Evolutionary conservation across 352 stramenopile species (phyloP).

Genomic region (Hyaloperonospora brassicae): DNA sequence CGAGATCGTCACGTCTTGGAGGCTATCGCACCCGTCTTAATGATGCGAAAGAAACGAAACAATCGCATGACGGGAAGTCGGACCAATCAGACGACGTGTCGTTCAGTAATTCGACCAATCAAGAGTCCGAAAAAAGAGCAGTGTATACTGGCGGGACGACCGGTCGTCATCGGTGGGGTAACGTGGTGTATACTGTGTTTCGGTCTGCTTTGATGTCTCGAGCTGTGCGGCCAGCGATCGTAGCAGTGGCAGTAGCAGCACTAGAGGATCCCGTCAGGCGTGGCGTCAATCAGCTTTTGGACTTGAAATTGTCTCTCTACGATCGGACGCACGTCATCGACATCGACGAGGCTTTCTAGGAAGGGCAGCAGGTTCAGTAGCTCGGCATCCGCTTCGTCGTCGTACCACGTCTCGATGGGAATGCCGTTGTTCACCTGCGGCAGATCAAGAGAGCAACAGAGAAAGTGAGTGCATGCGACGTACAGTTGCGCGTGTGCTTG

Average conservation of each 20-base stretch:
- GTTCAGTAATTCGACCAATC: constrained; percentile 18
- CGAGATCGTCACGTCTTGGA: no score
- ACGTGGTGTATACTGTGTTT: no score
- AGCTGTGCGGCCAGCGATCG: no score
- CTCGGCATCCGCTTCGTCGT: constrained; percentile 93
- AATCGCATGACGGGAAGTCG: constrained; percentile 3
- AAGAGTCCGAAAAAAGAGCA: not conserved
- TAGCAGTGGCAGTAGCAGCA: not conserved
- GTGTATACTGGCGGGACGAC: no score
- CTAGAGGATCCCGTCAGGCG: constrained; percentile 46
- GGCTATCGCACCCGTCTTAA: no score
- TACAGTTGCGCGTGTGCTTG: no score
- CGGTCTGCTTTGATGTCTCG: no score
- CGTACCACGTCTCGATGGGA: constrained; percentile 98
- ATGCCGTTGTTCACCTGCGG: constrained; percentile 95
- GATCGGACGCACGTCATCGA: constrained; percentile 84
- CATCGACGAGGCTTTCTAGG: constrained; percentile 83
- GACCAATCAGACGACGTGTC: constrained; percentile 19
- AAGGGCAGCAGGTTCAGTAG: constrained; percentile 95
- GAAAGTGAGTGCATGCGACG: no score
- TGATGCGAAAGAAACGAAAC: no score
- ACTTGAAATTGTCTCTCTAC: constrained; percentile 89
- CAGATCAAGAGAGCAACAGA: not conserved
- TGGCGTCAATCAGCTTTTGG: constrained; percentile 82
- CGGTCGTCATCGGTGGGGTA: no score